Base-by-base conservation (phyloP, 1,139 yeast species). In the Diutina sp. region DNA sequence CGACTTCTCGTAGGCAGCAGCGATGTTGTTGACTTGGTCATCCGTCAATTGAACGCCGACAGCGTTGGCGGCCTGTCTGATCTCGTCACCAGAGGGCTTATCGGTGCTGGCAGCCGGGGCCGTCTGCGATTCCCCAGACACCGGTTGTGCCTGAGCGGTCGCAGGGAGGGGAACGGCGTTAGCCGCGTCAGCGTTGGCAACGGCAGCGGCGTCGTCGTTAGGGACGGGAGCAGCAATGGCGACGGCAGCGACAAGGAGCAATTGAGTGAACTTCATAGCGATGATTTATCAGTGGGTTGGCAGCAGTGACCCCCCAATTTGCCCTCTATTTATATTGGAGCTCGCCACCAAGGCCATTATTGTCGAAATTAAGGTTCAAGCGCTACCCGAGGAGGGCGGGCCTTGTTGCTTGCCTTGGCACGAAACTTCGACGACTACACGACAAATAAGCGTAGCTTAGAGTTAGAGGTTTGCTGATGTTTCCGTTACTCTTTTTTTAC, bases 161-260 rank as follows among this genome's bases (percentile, higher is more conserved):
- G 44, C n/a, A n/a, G 53, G 18, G 16, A 32, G 11, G 4, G 44
- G 44, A 28, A 29, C 21, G 18, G 44, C 45, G 44, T 14, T 16
- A n/a, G 44, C 51, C 7, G 30, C 35, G 12, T 28, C 53, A 14
- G 53, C 21, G 16, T 16, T 48, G 51, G 51, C 30, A 14, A n/a
- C 51, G 46, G 18, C 46, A 6, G 18, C 25, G 25, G 46, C 25
- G 25, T 44, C 46, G 44, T 50, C 53, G 8, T 14, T 44, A 3
- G 53, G 53, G n/a, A 50, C 21, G 28, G 53, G 53, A 12, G 44
- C 45, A 50, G 53, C 44, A 8, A 50, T n/a, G 44, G 53, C 53
- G 7, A 32, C 41, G 18, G 53, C 45, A 16, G 44, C 44, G 12
- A 32, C 18, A 8, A 50, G 16, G 44, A 50, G 41, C n/a, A 50